Conservation (phyloP, 371 early-diverging fungal species). For the Batkoa obscura region DNA sequence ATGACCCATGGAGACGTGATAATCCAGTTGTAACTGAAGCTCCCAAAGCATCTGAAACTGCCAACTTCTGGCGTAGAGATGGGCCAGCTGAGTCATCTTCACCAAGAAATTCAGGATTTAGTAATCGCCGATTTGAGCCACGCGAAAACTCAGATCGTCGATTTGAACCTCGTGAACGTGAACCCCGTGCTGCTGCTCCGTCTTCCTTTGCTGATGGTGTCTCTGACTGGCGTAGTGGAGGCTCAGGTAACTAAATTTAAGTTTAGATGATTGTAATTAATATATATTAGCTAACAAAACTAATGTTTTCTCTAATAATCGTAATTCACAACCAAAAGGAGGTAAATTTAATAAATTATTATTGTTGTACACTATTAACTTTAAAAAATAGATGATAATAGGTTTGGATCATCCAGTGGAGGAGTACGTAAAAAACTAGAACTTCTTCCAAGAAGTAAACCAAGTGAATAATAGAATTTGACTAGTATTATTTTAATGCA, state of each 20-base stretch:
- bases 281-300: background rate
- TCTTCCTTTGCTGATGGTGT: slow-evolving; percentile 15
- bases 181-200: slow-evolving; percentile 12
- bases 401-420: no score
- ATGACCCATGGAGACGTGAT: slow-evolving; percentile 24
- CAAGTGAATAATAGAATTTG: background rate
- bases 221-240: slow-evolving; percentile 23
- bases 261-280: background rate
- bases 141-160: slow-evolving; percentile 11
- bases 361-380: no score
- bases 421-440: background rate
- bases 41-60: slow-evolving; percentile 6
- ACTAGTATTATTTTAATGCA: no score
- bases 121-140: slow-evolving; percentile 13
- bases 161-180: slow-evolving; percentile 15
- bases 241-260: background rate
- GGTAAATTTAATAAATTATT: no score
- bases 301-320: background rate
- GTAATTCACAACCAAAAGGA: background rate
- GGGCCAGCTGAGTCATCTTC: slow-evolving; percentile 5
- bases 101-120: slow-evolving; percentile 6
- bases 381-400: no score
- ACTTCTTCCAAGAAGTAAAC: background rate
- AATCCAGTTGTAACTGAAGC: slow-evolving; percentile 8
- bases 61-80: slow-evolving; percentile 8